Evolutionary conservation across 2,329 filamentous ascomycete species (phyloP), one percentile per base, ranked within the genome.

Genomic region (Colletotrichum godetiae): DNA sequence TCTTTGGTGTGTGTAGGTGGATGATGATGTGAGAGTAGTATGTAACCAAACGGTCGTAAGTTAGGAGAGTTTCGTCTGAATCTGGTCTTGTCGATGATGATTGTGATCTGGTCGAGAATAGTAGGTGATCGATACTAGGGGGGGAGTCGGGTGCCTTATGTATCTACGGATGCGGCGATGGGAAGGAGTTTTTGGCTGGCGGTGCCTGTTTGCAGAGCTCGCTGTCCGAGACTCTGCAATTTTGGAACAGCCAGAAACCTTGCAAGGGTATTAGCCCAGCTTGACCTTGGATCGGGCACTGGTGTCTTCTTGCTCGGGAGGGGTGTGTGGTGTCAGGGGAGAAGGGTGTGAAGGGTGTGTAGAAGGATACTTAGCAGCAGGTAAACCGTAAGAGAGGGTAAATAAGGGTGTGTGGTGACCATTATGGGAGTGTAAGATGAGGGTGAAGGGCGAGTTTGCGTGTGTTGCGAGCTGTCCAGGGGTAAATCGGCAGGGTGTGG

Each of bases 121-220:
- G 19, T 19, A 52, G 10, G 11, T n/a, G 12, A 31, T 7, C 27
- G 33, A 49, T 53, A 12, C 35, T 65, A 58, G 73, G 66, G 72
- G 65, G 66, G 66, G 73, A 69, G 70, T 60, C 66, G 73, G 70
- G 70, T 56, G 61, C 68, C 72, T 75, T 75, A 75, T 75, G 74
- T 75, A 75, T 75, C 69, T 66, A 68, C 59, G 71, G 31, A 66
- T 65, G 60, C 67, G 67, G 71, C 66, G 46, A 33, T 61, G 60
- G 66, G 60, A 19, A 70, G 67, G 61, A 66, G 29, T 57, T 71
- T 73, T 66, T 58, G 67, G 60, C 55, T 73, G 67, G 71, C 49
- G 67, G 71, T 73, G 66, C 71, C 67, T 72, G 69, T 72, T 72
- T 72, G 69, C 66, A 72, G 69, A 72, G 65, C 58, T 55, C 35